Percentiles rank a stretch among this genome's conserved stretches.
These are phyloP conservation scores for Eimeria falciformis DNA, from an alignment of 169 alveolate genomes.

Conservation along the genomic window DNA sequence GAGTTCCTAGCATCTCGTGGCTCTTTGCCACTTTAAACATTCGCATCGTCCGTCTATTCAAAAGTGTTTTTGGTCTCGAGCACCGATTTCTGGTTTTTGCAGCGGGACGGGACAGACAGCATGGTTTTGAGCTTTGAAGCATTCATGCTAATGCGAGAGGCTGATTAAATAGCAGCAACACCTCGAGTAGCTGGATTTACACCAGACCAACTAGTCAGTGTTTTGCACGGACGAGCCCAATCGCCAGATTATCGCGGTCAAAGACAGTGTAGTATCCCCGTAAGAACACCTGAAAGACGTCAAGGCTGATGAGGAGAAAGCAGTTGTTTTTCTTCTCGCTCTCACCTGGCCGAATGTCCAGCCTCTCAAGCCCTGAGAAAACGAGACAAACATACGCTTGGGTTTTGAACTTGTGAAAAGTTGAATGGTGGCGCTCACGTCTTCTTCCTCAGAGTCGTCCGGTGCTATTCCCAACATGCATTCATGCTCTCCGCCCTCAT, in stretches of 20 bases:
- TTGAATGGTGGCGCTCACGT: background rate
- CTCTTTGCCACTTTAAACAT: no score
- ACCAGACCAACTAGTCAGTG: slow-evolving; percentile 40
- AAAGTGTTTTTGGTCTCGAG: no score
- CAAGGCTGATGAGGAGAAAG: background rate
- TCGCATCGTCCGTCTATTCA: no score
- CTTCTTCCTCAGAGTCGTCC: slow-evolving; percentile 76
- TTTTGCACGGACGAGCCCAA: slow-evolving; percentile 78
- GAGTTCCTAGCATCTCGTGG: no score
- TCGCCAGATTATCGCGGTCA: slow-evolving; percentile 75
- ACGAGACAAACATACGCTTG: no score
- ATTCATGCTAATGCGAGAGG: no score
- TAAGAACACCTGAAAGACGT: slow-evolving; percentile 67
- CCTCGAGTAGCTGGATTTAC: no score
- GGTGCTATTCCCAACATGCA: slow-evolving; percentile 80
- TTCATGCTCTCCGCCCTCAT: slow-evolving; percentile 72
- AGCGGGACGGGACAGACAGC: no score
- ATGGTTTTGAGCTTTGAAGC: no score
- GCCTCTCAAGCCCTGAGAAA: slow-evolving; percentile 63
- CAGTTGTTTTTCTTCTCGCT: background rate
- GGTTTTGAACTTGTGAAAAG: background rate
- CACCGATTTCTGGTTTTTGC: no score
- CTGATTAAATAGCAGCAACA: no score
- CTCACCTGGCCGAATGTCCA: slow-evolving; percentile 81
- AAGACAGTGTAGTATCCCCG: slow-evolving; percentile 78